Base-by-base conservation (phyloP, 352 stramenopile species). In the Phytopythium helicoides region DNA sequence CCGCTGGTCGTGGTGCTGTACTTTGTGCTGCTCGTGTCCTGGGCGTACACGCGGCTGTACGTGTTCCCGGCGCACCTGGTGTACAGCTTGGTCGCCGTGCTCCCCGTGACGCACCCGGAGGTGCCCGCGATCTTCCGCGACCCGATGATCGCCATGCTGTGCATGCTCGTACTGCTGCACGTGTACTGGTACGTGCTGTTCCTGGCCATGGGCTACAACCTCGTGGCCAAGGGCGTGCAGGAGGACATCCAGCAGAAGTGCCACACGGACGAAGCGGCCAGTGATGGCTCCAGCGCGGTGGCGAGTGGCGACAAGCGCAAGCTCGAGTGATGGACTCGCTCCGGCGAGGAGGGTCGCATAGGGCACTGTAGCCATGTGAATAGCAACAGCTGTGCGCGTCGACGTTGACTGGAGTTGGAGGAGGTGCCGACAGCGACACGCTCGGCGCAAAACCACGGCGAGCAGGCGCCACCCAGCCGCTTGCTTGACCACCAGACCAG, bases 131-230 rank as follows among this genome's bases (percentile, higher is more conserved):
- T 54, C 15, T 71, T 77, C 41, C 44, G 61, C 22, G 36, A 75
- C 25, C 56, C 66, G 40, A 69, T 68, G 47, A 70, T 57, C 47
- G 60, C 50, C 15, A 71, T 74, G 66, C 39, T 80, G 36, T 68
- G 52, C 37, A 73, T 80, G 54, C 63, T 80, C 23, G 42, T 68
- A 42, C 42, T 76, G 28, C 60, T 80, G 56, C 70, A 80, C 34
- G 34, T 74, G 35, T 80, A 80, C 60, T 80, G 66, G 70, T 80
- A 72, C 54, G 58, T 44, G 47, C 57, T 80, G 22, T 80, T 80
- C 25, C 41, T 80, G 4, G 58, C 75, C 14, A 76, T 80, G 66
- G 70, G 70, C n/a, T 74, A 76, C 56, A 55, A 54, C 6, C 38
- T 80, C 10, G 23, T 80, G n/a, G 48, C 44, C 49, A 76, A 76